phyloP scores from a whole-genome alignment of 257 asterid genomes.

The Capsicum rhomboideum region DNA sequence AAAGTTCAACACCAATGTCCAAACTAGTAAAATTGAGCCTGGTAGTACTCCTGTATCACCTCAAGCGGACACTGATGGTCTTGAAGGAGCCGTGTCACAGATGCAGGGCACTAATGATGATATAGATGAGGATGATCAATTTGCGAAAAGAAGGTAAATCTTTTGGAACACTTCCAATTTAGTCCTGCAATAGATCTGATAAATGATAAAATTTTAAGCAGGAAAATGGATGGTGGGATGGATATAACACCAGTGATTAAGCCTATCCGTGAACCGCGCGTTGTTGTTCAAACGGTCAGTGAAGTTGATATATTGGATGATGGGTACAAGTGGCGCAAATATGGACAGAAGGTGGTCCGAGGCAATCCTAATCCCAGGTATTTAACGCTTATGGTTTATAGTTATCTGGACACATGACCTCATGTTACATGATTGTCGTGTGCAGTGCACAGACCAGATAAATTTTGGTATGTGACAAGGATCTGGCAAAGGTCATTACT shows the following conservation, averaged over 20 bases:
- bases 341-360: constrained; percentile 96
- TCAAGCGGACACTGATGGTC: constrained; percentile 49
- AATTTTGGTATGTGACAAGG: neutral
- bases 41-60: constrained; percentile 63
- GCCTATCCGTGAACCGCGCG: constrained; percentile 93
- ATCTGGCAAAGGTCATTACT: neutral
- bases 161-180: neutral
- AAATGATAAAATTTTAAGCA: constrained; percentile 16
- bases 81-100: constrained; percentile 49
- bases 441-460: neutral
- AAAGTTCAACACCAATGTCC: constrained; percentile 35
- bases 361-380: constrained; percentile 99
- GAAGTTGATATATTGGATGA: constrained; percentile 97
- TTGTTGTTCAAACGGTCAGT: constrained; percentile 92
- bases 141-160: constrained; percentile 63
- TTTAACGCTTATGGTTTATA: neutral
- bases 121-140: constrained; percentile 67
- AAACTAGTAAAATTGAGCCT: constrained; percentile 34
- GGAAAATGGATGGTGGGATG: constrained; percentile 74
- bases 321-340: constrained; percentile 98
- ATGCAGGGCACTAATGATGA: constrained; percentile 53
- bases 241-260: constrained; percentile 74
- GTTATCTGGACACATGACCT: neutral
- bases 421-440: neutral
- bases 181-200: neutral